These are phyloP conservation scores for Pyrenula aspistea DNA, from an alignment of 495 filamentous ascomycete genomes.

Conservation along the genomic window DNA sequence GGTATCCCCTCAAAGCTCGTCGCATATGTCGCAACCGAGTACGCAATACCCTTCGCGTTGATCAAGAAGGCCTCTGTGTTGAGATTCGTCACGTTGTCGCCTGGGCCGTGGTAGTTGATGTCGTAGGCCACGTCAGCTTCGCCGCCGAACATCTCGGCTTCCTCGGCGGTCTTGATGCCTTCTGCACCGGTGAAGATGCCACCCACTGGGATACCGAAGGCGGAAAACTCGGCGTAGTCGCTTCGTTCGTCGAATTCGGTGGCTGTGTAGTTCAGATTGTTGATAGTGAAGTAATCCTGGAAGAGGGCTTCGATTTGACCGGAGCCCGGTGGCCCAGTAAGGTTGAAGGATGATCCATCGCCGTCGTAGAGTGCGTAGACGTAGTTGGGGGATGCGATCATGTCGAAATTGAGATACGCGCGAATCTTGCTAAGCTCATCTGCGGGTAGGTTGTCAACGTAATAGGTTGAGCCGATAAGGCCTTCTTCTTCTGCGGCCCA, in stretches of 20 bases:
- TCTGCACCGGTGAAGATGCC: slow-evolving; percentile 64
- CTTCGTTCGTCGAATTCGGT: slow-evolving; percentile 51
- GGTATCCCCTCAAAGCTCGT: slow-evolving; percentile 36
- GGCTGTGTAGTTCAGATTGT: slow-evolving; percentile 28
- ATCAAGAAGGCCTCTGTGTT: slow-evolving; percentile 45
- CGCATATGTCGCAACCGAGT: slow-evolving; percentile 51
- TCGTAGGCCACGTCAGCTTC: slow-evolving; percentile 46
- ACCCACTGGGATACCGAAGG: slow-evolving; percentile 48
- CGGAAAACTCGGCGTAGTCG: slow-evolving; percentile 59
- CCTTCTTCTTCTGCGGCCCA: slow-evolving; percentile 59
- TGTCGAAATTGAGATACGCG: slow-evolving; percentile 68
- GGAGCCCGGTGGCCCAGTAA: slow-evolving; percentile 49
- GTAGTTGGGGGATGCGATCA: slow-evolving; percentile 67
- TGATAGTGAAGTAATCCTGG: slow-evolving; percentile 40
- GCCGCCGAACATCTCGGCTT: slow-evolving; percentile 48
- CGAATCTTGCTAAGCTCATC: slow-evolving; percentile 43
- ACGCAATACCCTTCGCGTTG: slow-evolving; percentile 50
- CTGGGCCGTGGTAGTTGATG: slow-evolving; percentile 46
- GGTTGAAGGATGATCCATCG: slow-evolving; percentile 49
- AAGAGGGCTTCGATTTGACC: slow-evolving; percentile 52
- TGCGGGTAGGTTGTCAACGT: slow-evolving; percentile 34
- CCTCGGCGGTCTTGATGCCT: slow-evolving; percentile 45
- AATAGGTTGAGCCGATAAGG: slow-evolving; percentile 50
- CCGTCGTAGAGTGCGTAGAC: slow-evolving; percentile 59
- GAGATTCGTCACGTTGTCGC: slow-evolving; percentile 49